Conservation (phyloP, 768 basidiomycete species). For the Lepiota venenata region DNA sequence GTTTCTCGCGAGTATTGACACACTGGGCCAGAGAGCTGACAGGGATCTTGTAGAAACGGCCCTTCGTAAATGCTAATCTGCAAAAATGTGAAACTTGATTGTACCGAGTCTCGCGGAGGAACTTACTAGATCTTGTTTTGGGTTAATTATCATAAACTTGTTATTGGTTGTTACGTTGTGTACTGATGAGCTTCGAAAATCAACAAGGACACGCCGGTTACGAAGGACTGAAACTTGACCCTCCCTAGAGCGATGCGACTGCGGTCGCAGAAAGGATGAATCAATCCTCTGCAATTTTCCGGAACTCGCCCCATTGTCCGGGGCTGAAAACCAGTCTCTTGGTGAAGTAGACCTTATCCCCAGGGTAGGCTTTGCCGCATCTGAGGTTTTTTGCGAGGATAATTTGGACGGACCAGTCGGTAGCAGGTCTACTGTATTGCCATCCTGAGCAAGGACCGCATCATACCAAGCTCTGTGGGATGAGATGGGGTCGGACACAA, state of each 20-base stretch:
- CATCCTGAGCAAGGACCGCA: neutral
- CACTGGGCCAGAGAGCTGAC: slow-evolving; percentile 42
- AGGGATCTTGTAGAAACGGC: slow-evolving; percentile 47
- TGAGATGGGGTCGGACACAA: slow-evolving; percentile 5
- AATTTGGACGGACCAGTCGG: neutral
- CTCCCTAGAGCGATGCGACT: neutral
- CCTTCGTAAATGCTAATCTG: slow-evolving; percentile 46
- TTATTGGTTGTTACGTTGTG: neutral
- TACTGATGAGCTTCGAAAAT: neutral
- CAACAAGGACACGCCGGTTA: slow-evolving; percentile 1
- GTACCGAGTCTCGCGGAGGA: neutral
- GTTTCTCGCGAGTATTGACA: slow-evolving; percentile 28
- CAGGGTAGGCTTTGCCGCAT: neutral
- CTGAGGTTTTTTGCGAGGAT: neutral
- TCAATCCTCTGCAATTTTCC: neutral
- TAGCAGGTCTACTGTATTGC: neutral
- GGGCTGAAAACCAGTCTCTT: too few species aligned
- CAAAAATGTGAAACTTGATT: neutral
- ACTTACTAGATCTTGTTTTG: neutral
- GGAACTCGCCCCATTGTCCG: too few species aligned
- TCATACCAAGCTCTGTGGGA: neutral
- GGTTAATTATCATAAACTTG: slow-evolving; percentile 2
- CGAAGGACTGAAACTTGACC: slow-evolving; percentile 1
- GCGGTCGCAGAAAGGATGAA: neutral
- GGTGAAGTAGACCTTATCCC: too few species aligned